Conservation (phyloP, 1,139 yeast genomes). For the Candida frijolesensis region DNA sequence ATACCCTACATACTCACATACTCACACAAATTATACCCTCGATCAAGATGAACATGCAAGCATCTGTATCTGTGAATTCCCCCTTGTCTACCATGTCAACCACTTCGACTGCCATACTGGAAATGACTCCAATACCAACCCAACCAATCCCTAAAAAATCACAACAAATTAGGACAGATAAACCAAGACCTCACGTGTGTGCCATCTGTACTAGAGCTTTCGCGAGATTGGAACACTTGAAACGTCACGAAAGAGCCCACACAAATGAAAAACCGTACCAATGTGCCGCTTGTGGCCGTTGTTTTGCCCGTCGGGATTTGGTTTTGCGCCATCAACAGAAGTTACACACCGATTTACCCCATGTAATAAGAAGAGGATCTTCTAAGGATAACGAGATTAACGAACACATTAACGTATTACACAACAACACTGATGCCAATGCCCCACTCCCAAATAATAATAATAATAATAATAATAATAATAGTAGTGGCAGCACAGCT, state of each 20-base stretch:
- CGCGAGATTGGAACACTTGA: slow-evolving; percentile 91
- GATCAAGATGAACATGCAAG: slow-evolving; percentile 12
- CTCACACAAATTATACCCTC: neutral
- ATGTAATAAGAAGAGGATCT: slow-evolving; percentile 24
- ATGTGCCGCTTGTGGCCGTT: slow-evolving; percentile 53
- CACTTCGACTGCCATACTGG: slow-evolving; percentile 4
- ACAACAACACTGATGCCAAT: slow-evolving; percentile 45
- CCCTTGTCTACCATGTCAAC: slow-evolving; percentile 11
- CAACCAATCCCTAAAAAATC: slow-evolving; percentile 89
- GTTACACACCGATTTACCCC: slow-evolving; percentile 31
- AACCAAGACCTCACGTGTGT: slow-evolving; percentile 92
- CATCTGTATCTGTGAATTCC: slow-evolving; percentile 12
- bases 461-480: slow-evolving; percentile 5
- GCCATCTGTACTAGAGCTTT: slow-evolving; percentile 93
- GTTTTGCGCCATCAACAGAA: slow-evolving; percentile 52
- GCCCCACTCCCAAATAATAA: slow-evolving; percentile 40
- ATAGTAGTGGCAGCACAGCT: slow-evolving; percentile 6
- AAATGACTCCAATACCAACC: slow-evolving; percentile 13
- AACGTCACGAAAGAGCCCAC: slow-evolving; percentile 92
- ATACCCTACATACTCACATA: neutral
- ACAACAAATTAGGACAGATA: slow-evolving; percentile 79
- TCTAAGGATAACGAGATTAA: slow-evolving; percentile 23
- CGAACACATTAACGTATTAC: slow-evolving; percentile 47
- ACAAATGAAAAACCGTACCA: slow-evolving; percentile 94
- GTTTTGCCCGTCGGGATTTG: slow-evolving; percentile 52